Percentiles rank a stretch among this genome's conserved stretches.
Conservation (phyloP, 345 rosid species). For the Toxicodendron radicans region DNA sequence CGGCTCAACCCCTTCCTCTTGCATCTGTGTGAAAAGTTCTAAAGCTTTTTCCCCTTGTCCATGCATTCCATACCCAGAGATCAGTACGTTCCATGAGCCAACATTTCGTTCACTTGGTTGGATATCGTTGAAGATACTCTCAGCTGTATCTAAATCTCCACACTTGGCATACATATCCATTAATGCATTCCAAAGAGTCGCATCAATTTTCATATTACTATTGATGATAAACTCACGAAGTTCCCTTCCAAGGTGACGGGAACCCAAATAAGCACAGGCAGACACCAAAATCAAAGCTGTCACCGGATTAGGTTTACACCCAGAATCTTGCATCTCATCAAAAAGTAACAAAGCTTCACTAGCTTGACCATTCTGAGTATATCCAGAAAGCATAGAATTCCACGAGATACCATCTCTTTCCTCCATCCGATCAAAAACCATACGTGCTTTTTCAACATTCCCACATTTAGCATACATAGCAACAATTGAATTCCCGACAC, state of each 20-base stretch:
- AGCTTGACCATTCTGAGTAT: conserved; percentile 51
- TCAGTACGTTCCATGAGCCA: conserved; percentile 53
- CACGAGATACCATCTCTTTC: conserved; percentile 49
- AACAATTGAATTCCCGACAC: conserved; percentile 46
- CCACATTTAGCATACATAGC: conserved; percentile 56
- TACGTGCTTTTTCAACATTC: conserved; percentile 34
- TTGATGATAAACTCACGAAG: conserved; percentile 35
- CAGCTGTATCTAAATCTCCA: conserved; percentile 51
- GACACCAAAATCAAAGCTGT: conserved; percentile 54
- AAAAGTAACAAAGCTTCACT: conserved; percentile 51
- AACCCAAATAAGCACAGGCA: conserved; percentile 56
- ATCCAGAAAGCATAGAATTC: conserved; percentile 63
- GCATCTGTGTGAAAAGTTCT: conserved; percentile 48
- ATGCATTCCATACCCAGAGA: conserved; percentile 57
- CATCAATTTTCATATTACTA: conserved; percentile 32
- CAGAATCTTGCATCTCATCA: conserved; percentile 40
- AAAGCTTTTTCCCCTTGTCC: conserved; percentile 46
- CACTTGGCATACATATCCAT: conserved; percentile 62
- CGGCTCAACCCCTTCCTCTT: conserved; percentile 40
- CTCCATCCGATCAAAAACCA: conserved; percentile 46
- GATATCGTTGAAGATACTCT: conserved; percentile 38
- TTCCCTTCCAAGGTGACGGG: conserved; percentile 38
- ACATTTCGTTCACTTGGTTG: conserved; percentile 31
- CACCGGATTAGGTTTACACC: conserved; percentile 36
- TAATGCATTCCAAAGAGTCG: conserved; percentile 43